phyloP scores from a whole-genome alignment of 495 filamentous ascomycete species.

The Tuber magnatum region DNA sequence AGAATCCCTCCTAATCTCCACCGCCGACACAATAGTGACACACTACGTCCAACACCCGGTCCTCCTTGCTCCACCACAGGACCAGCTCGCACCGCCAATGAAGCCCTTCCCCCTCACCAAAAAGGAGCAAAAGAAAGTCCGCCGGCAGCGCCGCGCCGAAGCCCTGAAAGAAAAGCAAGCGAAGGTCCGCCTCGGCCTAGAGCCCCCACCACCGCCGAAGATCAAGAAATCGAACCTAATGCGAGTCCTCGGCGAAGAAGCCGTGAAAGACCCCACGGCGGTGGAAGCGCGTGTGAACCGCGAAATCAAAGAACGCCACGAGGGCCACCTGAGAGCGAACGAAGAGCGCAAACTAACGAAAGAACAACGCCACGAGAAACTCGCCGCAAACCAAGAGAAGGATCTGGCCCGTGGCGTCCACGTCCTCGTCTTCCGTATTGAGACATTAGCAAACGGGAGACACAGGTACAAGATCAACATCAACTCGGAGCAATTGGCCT shows the following conservation, averaged over 20 bases:
- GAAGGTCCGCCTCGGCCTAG: conserved; percentile 84
- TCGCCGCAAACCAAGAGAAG: conserved; percentile 71
- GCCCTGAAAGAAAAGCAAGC: conserved; percentile 92
- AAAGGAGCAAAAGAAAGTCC: conserved; percentile 83
- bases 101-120: conserved; percentile 91
- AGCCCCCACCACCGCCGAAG: conserved; percentile 83
- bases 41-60: conserved; percentile 88
- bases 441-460: conserved; percentile 76
- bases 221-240: conserved; percentile 94
- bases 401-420: conserved; percentile 79
- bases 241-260: conserved; percentile 94
- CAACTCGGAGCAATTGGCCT: conserved; percentile 77
- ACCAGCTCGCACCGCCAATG: conserved; percentile 65
- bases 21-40: conserved; percentile 76
- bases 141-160: conserved; percentile 81
- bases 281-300: conserved; percentile 88
- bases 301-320: conserved; percentile 77
- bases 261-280: conserved; percentile 94
- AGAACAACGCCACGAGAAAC: conserved; percentile 80
- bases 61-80: conserved; percentile 82
- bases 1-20: conserved; percentile 63
- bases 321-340: conserved; percentile 69
- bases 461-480: conserved; percentile 88
- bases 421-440: conserved; percentile 79
- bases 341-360: conserved; percentile 85